Evolutionary conservation across 768 basidiomycete species (phyloP).

Genomic region (Tulasnella sp.): DNA sequence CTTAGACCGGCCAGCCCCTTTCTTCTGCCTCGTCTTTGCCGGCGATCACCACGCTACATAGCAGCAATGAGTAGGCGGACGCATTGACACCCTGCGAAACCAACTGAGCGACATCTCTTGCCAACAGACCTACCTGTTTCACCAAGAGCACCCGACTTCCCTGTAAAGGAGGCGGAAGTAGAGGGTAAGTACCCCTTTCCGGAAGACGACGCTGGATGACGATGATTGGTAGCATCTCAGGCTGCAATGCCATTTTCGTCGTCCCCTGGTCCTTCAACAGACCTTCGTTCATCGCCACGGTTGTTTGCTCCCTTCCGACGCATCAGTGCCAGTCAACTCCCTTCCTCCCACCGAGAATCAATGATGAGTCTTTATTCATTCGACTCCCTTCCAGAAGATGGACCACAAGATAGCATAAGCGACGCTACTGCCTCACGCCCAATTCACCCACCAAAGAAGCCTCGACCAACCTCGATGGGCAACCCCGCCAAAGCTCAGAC

Average conservation of each 20-base stretch:
- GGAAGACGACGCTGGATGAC: too few species aligned
- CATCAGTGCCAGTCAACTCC: slow-evolving; percentile 31
- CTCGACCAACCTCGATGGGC: slow-evolving; percentile 17
- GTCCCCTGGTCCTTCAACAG: not conserved
- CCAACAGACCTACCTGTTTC: too few species aligned
- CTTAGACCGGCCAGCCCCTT: too few species aligned
- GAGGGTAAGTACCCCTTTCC: too few species aligned
- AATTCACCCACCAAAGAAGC: slow-evolving; percentile 28
- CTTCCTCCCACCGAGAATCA: slow-evolving; percentile 45
- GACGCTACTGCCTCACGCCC: slow-evolving; percentile 23
- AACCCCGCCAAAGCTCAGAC: slow-evolving; percentile 24
- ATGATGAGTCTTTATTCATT: slow-evolving; percentile 60
- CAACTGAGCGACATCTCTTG: too few species aligned
- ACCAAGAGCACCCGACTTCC: too few species aligned
- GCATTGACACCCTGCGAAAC: too few species aligned
- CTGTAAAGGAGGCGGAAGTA: too few species aligned
- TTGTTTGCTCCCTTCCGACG: slow-evolving; percentile 31
- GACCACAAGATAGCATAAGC: slow-evolving; percentile 16
- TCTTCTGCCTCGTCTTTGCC: too few species aligned
- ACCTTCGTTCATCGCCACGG: not conserved
- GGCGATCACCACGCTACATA: too few species aligned
- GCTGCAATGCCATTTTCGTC: not conserved
- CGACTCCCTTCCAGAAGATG: slow-evolving; percentile 54
- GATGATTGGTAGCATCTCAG: too few species aligned
- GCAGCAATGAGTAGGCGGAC: too few species aligned